A percentile compares a stretch with the other conserved stretches of the same genome.
Evolutionary conservation across 2,329 filamentous ascomycete species (phyloP).

Genomic region (Colletotrichum limetticola): DNA sequence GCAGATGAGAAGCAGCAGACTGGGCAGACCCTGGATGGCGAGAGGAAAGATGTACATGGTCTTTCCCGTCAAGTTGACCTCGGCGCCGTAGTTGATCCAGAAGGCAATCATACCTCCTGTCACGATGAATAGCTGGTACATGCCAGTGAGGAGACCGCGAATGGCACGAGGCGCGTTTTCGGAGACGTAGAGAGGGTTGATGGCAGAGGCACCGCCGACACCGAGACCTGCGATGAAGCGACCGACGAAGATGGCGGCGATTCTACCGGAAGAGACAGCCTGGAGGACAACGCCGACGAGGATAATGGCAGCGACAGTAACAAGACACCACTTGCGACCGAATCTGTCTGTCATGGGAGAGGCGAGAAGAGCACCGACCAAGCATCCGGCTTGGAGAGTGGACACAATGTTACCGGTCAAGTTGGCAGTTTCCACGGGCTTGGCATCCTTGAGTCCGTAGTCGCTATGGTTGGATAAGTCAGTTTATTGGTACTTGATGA

Average conservation of each 20-base stretch:
- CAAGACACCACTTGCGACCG: conserved; percentile 58
- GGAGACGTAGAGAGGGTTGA: conserved; percentile 57
- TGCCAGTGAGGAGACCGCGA: conserved; percentile 54
- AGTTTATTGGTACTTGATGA: conserved; percentile 44
- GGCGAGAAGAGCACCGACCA: conserved; percentile 42
- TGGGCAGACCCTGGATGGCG: conserved; percentile 71
- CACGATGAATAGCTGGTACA: conserved; percentile 59
- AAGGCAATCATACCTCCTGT: conserved; percentile 55
- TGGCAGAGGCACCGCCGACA: conserved; percentile 53
- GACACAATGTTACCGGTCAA: conserved; percentile 40
- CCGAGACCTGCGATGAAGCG: conserved; percentile 63
- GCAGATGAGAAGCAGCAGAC: conserved; percentile 65
- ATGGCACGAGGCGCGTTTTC: conserved; percentile 57
- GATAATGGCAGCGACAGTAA: conserved; percentile 65
- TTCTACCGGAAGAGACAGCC: conserved; percentile 64
- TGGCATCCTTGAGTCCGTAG: conserved; percentile 36
- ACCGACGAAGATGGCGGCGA: conserved; percentile 71
- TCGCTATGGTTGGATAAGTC: conserved; percentile 58
- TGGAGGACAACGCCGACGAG: conserved; percentile 71
- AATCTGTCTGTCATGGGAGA: conserved; percentile 53
- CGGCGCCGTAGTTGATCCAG: conserved; percentile 63
- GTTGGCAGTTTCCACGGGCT: conserved; percentile 34
- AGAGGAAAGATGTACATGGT: conserved; percentile 59
- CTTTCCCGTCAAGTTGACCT: conserved; percentile 47
- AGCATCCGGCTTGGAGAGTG: conserved; percentile 43